Conservation (phyloP, 1,284 basidiomycete species). For the Naganishia albida region DNA sequence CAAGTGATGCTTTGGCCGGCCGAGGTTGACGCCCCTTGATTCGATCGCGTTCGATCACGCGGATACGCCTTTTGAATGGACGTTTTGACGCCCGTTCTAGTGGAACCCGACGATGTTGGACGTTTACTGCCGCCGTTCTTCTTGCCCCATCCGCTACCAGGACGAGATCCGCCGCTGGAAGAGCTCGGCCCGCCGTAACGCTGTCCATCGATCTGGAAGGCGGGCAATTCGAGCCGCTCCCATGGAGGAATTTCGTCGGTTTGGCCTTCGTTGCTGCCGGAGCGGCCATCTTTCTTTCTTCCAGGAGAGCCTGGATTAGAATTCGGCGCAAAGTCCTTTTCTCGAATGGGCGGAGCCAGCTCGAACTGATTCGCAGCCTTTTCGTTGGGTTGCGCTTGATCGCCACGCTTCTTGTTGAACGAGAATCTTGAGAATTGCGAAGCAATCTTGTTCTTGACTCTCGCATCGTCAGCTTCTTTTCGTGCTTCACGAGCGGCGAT, state of each 20-base stretch:
- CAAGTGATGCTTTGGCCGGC: background rate
- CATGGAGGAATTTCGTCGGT: conserved; percentile 48
- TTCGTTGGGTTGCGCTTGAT: background rate
- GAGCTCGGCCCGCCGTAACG: conserved; percentile 43
- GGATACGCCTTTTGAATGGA: conserved; percentile 17
- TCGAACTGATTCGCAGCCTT: conserved; percentile 12
- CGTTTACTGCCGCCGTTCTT: conserved; percentile 35
- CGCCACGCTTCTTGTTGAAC: conserved; percentile 18
- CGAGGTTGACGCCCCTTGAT: background rate
- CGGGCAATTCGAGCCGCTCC: conserved; percentile 52
- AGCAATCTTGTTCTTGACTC: conserved; percentile 7
- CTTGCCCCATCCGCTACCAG: conserved; percentile 35
- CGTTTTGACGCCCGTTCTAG: background rate
- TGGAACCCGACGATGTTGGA: conserved; percentile 32
- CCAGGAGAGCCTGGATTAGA: background rate
- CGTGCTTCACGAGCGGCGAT: conserved; percentile 4
- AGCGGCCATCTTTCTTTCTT: background rate
- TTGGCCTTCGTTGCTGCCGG: conserved; percentile 6
- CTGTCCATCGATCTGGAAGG: conserved; percentile 52
- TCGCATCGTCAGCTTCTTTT: background rate
- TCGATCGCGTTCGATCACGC: conserved; percentile 13
- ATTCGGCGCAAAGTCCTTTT: conserved; percentile 3
- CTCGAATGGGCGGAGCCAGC: background rate
- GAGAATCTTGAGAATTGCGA: conserved; percentile 30
- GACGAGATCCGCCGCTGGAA: conserved; percentile 1